Conservation (phyloP, 306 rosid genomes). For the Chamaecrista fasciculata region DNA sequence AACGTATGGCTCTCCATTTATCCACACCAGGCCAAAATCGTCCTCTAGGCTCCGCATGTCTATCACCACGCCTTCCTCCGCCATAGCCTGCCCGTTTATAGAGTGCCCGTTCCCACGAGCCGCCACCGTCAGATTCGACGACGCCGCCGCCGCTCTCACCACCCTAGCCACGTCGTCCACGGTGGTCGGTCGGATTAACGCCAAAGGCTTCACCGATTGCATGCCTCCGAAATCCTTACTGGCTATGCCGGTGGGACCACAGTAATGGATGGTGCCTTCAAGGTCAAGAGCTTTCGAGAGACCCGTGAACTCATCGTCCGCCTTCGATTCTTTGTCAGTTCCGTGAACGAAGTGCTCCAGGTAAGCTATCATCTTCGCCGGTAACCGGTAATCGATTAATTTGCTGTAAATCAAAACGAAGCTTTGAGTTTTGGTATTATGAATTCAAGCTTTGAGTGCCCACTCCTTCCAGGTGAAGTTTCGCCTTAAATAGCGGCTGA, state of each 20-base stretch:
- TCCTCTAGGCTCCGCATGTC: slow-evolving; percentile 80
- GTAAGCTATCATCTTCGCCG: slow-evolving; percentile 70
- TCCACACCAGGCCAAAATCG: slow-evolving; percentile 25
- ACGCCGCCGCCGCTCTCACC: slow-evolving; percentile 39
- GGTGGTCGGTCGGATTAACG: slow-evolving; percentile 44
- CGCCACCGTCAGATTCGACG: slow-evolving; percentile 68
- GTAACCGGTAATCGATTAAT: slow-evolving; percentile 2
- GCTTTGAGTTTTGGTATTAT: background rate
- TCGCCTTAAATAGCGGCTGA: slow-evolving; percentile 38
- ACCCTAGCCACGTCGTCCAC: slow-evolving; percentile 52
- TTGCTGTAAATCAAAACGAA: too few relatives aligned
- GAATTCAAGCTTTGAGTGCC: background rate
- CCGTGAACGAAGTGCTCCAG: slow-evolving; percentile 64
- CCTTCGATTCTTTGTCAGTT: slow-evolving; percentile 61
- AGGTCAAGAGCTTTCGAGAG: slow-evolving; percentile 34
- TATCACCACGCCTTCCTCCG: slow-evolving; percentile 68
- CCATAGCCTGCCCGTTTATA: slow-evolving; percentile 97
- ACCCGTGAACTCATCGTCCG: slow-evolving; percentile 41
- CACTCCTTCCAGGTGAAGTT: slow-evolving; percentile 14
- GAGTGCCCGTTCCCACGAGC: slow-evolving; percentile 98
- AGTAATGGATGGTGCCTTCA: slow-evolving; percentile 38
- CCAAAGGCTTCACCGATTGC: slow-evolving; percentile 51
- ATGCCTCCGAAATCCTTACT: slow-evolving; percentile 80
- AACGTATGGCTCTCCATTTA: slow-evolving; percentile 38
- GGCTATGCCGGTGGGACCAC: slow-evolving; percentile 39